A percentile compares a stretch with the other conserved stretches of the same genome.
These are phyloP conservation scores for Lepidium sativum DNA, from an alignment of 345 rosid genomes.

Conservation along the genomic window DNA sequence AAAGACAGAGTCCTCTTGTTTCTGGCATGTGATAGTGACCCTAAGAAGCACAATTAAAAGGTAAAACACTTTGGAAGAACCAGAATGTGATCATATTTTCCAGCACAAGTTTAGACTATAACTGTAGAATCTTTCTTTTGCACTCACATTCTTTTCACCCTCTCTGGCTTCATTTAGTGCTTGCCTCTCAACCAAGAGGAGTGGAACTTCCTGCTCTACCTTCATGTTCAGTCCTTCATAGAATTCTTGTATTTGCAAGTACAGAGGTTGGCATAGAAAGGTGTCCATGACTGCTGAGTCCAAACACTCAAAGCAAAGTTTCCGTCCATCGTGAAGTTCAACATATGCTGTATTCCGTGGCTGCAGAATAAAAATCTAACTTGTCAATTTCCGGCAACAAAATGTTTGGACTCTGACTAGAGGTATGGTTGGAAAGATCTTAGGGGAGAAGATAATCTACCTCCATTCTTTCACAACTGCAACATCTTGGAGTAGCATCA, in stretches of 20 bases:
- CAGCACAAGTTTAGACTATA: background rate
- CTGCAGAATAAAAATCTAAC: slow-evolving; percentile 34
- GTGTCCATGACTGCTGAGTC: slow-evolving; percentile 98
- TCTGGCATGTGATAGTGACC: slow-evolving; percentile 98
- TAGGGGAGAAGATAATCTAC: slow-evolving; percentile 33
- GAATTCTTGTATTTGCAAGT: slow-evolving; percentile 65
- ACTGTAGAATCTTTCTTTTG: background rate
- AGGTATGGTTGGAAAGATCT: background rate
- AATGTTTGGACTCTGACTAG: background rate
- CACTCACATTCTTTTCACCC: slow-evolving; percentile 81
- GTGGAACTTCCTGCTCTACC: slow-evolving; percentile 79
- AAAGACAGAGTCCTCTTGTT: slow-evolving; percentile 97
- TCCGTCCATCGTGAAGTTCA: slow-evolving; percentile 81
- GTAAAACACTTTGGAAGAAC: background rate
- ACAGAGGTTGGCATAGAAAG: slow-evolving; percentile 76
- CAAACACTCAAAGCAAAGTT: slow-evolving; percentile 88
- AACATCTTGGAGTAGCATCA: slow-evolving; percentile 88
- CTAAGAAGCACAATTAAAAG: slow-evolving; percentile 29
- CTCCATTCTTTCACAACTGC: slow-evolving; percentile 99
- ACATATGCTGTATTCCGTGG: slow-evolving; percentile 57
- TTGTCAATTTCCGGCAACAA: slow-evolving; percentile 1
- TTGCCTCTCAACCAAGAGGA: slow-evolving; percentile 92
- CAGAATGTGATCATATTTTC: background rate
- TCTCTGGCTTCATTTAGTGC: slow-evolving; percentile 95
- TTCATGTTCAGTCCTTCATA: slow-evolving; percentile 79